phyloP scores from a whole-genome alignment of 202 grass and related monocot species.

The Zoysia matrella region DNA sequence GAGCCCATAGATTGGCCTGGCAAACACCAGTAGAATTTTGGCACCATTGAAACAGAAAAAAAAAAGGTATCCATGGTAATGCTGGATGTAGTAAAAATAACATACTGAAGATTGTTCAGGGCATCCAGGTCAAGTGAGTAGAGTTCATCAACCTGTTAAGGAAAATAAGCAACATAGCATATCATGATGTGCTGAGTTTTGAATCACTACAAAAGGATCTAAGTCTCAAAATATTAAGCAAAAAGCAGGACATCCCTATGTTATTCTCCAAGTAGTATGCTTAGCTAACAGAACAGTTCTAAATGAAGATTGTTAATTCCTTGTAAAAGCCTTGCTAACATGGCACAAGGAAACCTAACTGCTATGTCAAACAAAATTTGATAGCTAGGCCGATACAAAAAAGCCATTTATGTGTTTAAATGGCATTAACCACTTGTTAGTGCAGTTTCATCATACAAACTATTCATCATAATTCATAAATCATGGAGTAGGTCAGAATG shows the following conservation, averaged over 20 bases:
- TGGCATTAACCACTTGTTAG: neutral
- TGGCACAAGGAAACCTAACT: neutral
- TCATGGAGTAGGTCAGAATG: neutral
- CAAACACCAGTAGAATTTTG: conserved; percentile 27
- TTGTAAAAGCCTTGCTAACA: neutral
- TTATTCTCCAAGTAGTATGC: conserved; percentile 1
- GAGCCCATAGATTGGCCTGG: conserved; percentile 81
- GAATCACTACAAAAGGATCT: neutral
- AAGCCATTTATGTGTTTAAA: neutral
- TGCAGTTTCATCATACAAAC: neutral
- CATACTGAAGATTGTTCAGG: conserved; percentile 69
- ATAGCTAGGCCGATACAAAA: neutral
- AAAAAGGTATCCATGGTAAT: neutral
- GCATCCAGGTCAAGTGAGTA: conserved; percentile 80
- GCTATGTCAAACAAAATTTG: neutral
- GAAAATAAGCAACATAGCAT: conserved; percentile 21
- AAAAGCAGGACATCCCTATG: neutral
- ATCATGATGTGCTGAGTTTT: neutral
- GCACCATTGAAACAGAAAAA: conserved; percentile 8
- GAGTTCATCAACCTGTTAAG: conserved; percentile 78
- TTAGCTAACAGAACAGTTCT: neutral
- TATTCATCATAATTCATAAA: neutral
- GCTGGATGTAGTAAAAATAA: conserved; percentile 13
- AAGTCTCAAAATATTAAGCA: conserved; percentile 18
- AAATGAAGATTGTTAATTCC: neutral